Evolutionary conservation across 179 eudicot species (phyloP).

Genomic region (Nepenthes alata): DNA sequence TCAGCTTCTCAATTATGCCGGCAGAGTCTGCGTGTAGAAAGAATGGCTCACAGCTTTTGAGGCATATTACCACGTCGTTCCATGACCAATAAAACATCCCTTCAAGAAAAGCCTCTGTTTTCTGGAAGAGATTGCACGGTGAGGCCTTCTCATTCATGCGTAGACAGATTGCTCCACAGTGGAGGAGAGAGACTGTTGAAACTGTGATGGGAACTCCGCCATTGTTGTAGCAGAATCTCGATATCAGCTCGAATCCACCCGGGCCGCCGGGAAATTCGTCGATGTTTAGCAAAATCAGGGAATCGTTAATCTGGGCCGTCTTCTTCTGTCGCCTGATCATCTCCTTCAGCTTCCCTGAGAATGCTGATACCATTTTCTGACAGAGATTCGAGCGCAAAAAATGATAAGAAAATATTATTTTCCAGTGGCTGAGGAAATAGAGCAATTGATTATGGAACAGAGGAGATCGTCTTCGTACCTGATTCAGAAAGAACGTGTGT

Average conservation of each 20-base stretch:
- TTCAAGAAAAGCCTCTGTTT: conserved; percentile 44
- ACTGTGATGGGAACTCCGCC: conserved; percentile 34
- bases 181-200: conserved; percentile 35
- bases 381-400: not conserved
- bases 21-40: conserved; percentile 32
- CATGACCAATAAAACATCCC: conserved; percentile 59
- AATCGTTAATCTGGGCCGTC: conserved; percentile 17
- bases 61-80: conserved; percentile 33
- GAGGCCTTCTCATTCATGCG: conserved; percentile 34
- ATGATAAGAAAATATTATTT: not conserved
- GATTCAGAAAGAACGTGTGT: conserved; percentile 56
- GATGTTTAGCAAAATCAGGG: conserved; percentile 23
- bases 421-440: not conserved
- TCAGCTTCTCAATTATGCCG: conserved; percentile 45
- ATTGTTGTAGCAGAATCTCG: conserved; percentile 60
- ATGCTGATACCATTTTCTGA: conserved; percentile 44
- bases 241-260: conserved; percentile 49
- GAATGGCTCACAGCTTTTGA: conserved; percentile 34
- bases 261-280: conserved; percentile 58
- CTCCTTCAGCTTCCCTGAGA: conserved; percentile 41
- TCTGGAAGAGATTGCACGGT: conserved; percentile 31
- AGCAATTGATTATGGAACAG: not conserved
- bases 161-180: conserved; percentile 45
- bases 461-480: conserved; percentile 25
- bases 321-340: conserved; percentile 41